Evolutionary conservation across 495 filamentous ascomycete species (phyloP).

Genomic region (Extremus antarcticus): DNA sequence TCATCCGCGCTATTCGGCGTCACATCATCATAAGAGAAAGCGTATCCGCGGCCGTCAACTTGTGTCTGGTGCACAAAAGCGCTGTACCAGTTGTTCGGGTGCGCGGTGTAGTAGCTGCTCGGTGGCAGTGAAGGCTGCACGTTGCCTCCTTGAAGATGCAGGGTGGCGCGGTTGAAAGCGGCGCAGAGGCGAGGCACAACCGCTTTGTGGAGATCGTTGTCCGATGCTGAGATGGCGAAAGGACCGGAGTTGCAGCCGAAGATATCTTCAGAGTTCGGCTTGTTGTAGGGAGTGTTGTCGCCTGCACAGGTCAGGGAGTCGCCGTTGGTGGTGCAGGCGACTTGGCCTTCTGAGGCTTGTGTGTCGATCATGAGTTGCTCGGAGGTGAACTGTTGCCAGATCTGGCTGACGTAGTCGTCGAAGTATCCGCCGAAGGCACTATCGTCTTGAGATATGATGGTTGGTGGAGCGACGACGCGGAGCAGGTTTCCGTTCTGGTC

Average conservation of each 20-base stretch:
- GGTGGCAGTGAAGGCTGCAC: slow-evolving; percentile 26
- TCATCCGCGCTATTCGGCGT: slow-evolving; percentile 24
- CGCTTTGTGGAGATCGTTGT: slow-evolving; percentile 31
- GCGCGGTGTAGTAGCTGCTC: slow-evolving; percentile 25
- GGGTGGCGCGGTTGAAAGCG: slow-evolving; percentile 33
- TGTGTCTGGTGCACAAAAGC: slow-evolving; percentile 35
- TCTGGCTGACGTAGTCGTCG: slow-evolving; percentile 30
- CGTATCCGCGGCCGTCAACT: slow-evolving; percentile 32
- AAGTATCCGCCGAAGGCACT: slow-evolving; percentile 27
- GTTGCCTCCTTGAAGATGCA: slow-evolving; percentile 32
- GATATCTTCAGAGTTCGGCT: slow-evolving; percentile 33
- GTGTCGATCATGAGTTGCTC: slow-evolving; percentile 32
- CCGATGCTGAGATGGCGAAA: slow-evolving; percentile 27
- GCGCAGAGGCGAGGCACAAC: slow-evolving; percentile 40
- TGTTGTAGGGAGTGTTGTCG: slow-evolving; percentile 32
- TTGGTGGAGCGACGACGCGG: slow-evolving; percentile 31
- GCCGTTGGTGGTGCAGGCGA: slow-evolving; percentile 29
- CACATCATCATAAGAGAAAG: slow-evolving; percentile 41
- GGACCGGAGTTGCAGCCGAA: slow-evolving; percentile 38
- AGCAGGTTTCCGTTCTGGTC: slow-evolving; percentile 25
- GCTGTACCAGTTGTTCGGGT: slow-evolving; percentile 34
- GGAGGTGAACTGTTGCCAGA: slow-evolving; percentile 31
- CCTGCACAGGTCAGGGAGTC: slow-evolving; percentile 27
- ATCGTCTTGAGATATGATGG: slow-evolving; percentile 23
- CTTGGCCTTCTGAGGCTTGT: slow-evolving; percentile 26